phyloP scores from a whole-genome alignment of 208 protist species.

The Angomonas desouzai region DNA sequence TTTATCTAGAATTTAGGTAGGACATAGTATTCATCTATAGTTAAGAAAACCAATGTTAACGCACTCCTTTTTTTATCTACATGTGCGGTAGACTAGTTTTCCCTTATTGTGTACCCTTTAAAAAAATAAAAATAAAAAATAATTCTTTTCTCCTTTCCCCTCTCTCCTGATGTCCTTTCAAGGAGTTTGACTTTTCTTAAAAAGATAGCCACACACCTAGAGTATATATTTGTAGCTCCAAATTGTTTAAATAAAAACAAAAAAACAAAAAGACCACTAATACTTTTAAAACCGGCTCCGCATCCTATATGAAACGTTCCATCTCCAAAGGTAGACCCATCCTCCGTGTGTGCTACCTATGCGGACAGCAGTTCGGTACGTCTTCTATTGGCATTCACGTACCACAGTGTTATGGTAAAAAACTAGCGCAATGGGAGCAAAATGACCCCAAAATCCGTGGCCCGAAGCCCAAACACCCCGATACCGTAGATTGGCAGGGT shows the following conservation, averaged over 20 bases:
- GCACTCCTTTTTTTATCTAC: too few relatives aligned
- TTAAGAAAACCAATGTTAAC: not conserved
- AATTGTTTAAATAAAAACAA: too few relatives aligned
- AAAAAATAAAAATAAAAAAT: slow-evolving; percentile 3
- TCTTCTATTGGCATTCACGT: slow-evolving; percentile 76
- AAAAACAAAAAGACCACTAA: too few relatives aligned
- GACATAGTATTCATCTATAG: not conserved
- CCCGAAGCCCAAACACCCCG: slow-evolving; percentile 38
- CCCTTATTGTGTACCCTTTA: slow-evolving; percentile 6
- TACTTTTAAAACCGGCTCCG: too few relatives aligned
- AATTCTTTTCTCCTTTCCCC: slow-evolving; percentile 20
- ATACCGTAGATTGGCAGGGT: slow-evolving; percentile 59
- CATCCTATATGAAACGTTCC: not conserved
- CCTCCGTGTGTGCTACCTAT: slow-evolving; percentile 73
- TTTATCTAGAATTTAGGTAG: not conserved
- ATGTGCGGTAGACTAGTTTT: too few relatives aligned
- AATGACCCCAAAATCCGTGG: slow-evolving; percentile 41
- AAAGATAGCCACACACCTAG: too few relatives aligned
- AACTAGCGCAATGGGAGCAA: slow-evolving; percentile 49
- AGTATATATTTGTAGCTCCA: too few relatives aligned
- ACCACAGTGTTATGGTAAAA: slow-evolving; percentile 64
- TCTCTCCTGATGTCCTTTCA: slow-evolving; percentile 9
- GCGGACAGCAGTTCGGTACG: slow-evolving; percentile 72
- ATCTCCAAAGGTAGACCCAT: not conserved
- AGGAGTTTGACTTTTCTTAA: too few relatives aligned